Evolutionary conservation across 2,329 filamentous ascomycete species (phyloP).

Genomic region (Calonectria fujianensis): DNA sequence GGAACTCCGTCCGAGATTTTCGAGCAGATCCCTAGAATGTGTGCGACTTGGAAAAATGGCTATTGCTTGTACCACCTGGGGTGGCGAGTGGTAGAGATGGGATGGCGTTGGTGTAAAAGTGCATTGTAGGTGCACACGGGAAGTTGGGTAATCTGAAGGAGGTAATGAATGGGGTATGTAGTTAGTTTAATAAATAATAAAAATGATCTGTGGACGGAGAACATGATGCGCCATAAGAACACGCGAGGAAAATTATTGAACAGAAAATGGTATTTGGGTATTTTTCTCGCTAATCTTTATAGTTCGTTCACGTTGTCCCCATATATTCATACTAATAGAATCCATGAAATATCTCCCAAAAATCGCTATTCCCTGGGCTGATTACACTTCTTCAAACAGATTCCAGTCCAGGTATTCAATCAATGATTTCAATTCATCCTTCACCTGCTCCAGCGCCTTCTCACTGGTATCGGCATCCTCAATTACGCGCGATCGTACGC

Average conservation of each 20-base stretch:
- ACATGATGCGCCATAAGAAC: not conserved
- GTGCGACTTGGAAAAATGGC: not conserved
- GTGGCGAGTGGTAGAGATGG: not conserved
- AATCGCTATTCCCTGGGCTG: not conserved
- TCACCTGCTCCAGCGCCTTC: not conserved
- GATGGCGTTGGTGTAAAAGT: not conserved
- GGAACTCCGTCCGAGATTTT: too few relatives aligned
- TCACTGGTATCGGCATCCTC: not conserved
- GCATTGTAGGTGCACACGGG: not conserved
- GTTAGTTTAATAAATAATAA: slow-evolving; percentile 5
- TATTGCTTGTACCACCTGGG: not conserved
- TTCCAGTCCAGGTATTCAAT: slow-evolving; percentile 26
- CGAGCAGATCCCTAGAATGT: not conserved
- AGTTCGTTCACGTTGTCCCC: not conserved
- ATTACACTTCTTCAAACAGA: slow-evolving; percentile 12
- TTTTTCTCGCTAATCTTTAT: not conserved
- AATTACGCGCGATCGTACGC: not conserved
- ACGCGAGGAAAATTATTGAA: not conserved
- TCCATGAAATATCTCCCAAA: not conserved
- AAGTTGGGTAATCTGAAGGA: not conserved
- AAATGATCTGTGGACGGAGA: not conserved
- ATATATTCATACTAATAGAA: not conserved
- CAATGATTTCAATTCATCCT: slow-evolving; percentile 21
- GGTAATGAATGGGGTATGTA: not conserved
- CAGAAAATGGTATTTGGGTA: not conserved